phyloP scores from a whole-genome alignment of 345 rosid species.

The Citrus mangshanensis region DNA sequence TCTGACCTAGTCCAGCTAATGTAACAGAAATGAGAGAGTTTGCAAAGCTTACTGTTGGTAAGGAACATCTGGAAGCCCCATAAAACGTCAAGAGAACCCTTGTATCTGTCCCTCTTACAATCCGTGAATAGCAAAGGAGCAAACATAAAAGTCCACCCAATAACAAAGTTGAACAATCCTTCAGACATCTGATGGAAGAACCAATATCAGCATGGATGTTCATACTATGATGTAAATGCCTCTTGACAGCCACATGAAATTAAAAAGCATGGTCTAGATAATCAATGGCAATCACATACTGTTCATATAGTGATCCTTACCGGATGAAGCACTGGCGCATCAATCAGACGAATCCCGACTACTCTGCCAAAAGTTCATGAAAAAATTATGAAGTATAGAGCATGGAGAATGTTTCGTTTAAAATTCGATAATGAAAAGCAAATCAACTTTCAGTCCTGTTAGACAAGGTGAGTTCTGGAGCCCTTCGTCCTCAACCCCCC shows the following conservation, averaged over 20 bases:
- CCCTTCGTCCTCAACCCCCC: too few relatives aligned
- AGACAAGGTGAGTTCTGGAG: not conserved
- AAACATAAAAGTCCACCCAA: slow-evolving; percentile 97
- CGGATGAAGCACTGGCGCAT: slow-evolving; percentile 88
- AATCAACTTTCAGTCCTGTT: not conserved
- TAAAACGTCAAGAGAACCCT: slow-evolving; percentile 64
- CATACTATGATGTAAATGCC: not conserved
- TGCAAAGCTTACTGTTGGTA: slow-evolving; percentile 62
- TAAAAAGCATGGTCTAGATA: not conserved
- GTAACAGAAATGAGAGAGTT: slow-evolving; percentile 7
- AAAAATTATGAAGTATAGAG: slow-evolving; percentile 16
- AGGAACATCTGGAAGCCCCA: slow-evolving; percentile 98
- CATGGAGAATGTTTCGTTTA: not conserved
- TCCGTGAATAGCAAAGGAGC: slow-evolving; percentile 93
- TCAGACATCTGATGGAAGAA: slow-evolving; percentile 59
- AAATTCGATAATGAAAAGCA: not conserved
- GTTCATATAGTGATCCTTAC: slow-evolving; percentile 39
- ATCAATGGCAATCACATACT: not conserved
- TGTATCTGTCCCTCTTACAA: slow-evolving; percentile 67
- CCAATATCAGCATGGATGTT: not conserved
- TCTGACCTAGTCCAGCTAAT: not conserved
- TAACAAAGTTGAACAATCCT: slow-evolving; percentile 91
- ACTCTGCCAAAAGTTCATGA: slow-evolving; percentile 50
- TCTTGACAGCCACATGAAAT: not conserved
- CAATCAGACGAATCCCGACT: slow-evolving; percentile 65